These are phyloP conservation scores for Coemansia asiatica DNA, from an alignment of 192 early-diverging fungal species.

Conservation along the genomic window DNA sequence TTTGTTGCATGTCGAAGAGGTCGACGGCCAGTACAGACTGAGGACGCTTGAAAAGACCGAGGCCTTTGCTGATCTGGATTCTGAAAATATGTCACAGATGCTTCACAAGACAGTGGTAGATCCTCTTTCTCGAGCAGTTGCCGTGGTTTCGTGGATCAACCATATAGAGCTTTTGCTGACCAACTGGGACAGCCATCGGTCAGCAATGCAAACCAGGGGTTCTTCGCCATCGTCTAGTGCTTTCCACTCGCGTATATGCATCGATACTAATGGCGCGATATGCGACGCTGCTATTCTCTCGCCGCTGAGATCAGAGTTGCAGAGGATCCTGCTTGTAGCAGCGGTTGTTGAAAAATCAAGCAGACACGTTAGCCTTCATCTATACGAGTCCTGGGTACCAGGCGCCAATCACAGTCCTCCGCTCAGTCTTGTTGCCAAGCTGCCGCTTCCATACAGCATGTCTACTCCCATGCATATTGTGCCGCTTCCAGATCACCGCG, in stretches of 20 bases:
- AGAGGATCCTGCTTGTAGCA: slow-evolving; percentile 32
- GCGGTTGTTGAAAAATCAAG: slow-evolving; percentile 24
- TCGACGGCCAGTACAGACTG: neutral
- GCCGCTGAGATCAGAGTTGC: slow-evolving; percentile 17
- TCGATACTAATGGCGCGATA: slow-evolving; percentile 16
- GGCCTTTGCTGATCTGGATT: neutral
- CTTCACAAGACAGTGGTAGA: slow-evolving; percentile 26
- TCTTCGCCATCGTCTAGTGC: neutral
- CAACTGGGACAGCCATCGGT: slow-evolving; percentile 9
- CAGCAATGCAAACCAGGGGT: neutral
- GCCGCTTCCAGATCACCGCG: slow-evolving; percentile 29
- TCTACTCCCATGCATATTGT: slow-evolving; percentile 29
- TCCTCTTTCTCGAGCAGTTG: slow-evolving; percentile 25
- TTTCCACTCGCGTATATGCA: neutral
- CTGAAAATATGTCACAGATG: slow-evolving; percentile 4
- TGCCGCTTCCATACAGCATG: slow-evolving; percentile 34
- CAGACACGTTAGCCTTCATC: slow-evolving; percentile 17
- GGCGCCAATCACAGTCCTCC: neutral
- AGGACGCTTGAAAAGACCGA: neutral
- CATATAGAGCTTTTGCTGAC: slow-evolving; percentile 24
- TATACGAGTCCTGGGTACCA: slow-evolving; percentile 39
- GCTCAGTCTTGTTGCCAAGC: slow-evolving; percentile 21
- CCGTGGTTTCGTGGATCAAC: slow-evolving; percentile 35
- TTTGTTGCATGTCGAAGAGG: slow-evolving; percentile 13
- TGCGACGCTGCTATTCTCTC: slow-evolving; percentile 37